A percentile compares a stretch with the other conserved stretches of the same genome.
These are phyloP conservation scores for Chlamydomonas eustigma DNA, from an alignment of 139 green algal genomes.

Conservation along the genomic window DNA sequence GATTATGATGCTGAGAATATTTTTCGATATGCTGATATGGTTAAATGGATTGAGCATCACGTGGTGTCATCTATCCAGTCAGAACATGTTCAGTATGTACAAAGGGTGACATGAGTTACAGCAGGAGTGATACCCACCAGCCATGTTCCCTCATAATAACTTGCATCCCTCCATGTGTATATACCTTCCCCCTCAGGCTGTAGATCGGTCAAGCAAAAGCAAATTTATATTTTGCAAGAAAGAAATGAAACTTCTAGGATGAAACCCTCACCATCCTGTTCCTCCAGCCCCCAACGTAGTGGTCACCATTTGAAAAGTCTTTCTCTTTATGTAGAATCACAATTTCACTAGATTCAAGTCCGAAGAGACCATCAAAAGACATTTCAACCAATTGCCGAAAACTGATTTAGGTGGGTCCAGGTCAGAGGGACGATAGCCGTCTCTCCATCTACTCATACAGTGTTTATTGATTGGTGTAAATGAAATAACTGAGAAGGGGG, in stretches of 20 bases:
- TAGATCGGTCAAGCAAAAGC: background rate
- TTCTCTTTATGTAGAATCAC: background rate
- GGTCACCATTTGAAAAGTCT: background rate
- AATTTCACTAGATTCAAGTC: background rate
- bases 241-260: background rate
- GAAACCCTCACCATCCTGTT: background rate
- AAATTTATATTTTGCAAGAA: background rate
- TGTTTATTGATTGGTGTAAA: too few relatives aligned
- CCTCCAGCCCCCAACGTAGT: background rate
- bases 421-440: too few relatives aligned
- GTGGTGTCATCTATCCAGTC: background rate
- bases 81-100: background rate
- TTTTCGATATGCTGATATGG: too few relatives aligned
- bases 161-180: conserved; percentile 72
- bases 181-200: conserved; percentile 69
- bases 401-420: too few relatives aligned
- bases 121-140: conserved; percentile 29
- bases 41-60: background rate
- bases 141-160: conserved; percentile 69
- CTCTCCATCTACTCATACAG: too few relatives aligned
- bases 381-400: too few relatives aligned
- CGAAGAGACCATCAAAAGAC: background rate
- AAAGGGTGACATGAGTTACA: background rate
- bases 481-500: too few relatives aligned
- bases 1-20: background rate